Evolutionary conservation across 2,329 filamentous ascomycete genomes (phyloP).

Genomic region (Sporothrix sp.): DNA sequence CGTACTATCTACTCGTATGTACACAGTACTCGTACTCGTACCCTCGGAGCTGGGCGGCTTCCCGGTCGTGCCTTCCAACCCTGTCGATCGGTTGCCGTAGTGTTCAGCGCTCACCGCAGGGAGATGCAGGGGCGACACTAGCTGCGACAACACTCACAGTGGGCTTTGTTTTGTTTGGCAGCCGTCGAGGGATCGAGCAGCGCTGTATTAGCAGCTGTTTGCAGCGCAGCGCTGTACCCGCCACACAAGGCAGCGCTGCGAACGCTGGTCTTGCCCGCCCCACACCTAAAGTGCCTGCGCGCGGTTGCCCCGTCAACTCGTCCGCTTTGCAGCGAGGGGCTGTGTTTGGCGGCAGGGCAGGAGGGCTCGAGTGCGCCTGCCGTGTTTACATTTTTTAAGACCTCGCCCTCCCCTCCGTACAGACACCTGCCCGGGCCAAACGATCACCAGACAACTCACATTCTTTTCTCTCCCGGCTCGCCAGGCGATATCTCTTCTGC

Average conservation of each 20-base stretch:
- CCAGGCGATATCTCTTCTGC: constrained; percentile 11
- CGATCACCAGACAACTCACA: constrained; percentile 9
- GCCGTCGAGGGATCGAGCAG: too few relatives aligned
- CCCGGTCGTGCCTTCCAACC: background rate
- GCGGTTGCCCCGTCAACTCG: constrained; percentile 16
- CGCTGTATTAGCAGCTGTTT: background rate
- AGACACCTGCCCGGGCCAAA: background rate
- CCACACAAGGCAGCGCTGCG: too few relatives aligned
- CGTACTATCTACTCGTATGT: too few relatives aligned
- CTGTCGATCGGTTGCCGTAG: constrained; percentile 1
- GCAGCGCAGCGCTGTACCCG: too few relatives aligned
- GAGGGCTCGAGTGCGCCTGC: constrained; percentile 14
- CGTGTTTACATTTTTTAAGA: constrained; percentile 19
- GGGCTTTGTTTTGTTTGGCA: constrained; percentile 2
- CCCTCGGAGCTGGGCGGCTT: background rate
- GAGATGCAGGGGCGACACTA: background rate
- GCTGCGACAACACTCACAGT: background rate
- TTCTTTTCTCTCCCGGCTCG: constrained; percentile 8
- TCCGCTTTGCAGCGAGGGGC: constrained; percentile 4
- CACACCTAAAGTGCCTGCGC: constrained; percentile 10
- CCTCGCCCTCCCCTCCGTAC: constrained; percentile 16
- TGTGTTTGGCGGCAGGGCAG: background rate
- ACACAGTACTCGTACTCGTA: background rate
- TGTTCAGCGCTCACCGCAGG: background rate
- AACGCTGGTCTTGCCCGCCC: constrained; percentile 6